These are phyloP conservation scores for Alternaria ventricosa DNA, from an alignment of 2,329 filamentous ascomycete species.

Conservation along the genomic window DNA sequence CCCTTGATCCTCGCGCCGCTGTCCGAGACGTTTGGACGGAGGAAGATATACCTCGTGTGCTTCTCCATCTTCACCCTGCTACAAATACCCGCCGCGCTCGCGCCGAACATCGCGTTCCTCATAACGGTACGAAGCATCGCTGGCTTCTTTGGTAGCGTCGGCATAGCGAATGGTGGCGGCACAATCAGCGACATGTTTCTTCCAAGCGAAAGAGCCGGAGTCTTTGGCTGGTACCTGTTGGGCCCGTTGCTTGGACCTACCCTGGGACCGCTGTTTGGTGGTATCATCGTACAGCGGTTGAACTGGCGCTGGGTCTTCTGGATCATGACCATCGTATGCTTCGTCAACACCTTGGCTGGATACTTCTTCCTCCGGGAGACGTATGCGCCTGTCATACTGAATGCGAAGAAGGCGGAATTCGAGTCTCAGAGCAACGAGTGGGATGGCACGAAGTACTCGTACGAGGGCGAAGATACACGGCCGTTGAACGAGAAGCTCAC, in stretches of 20 bases:
- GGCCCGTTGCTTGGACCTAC: slow-evolving; percentile 53
- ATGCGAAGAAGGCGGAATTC: slow-evolving; percentile 41
- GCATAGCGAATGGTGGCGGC: slow-evolving; percentile 59
- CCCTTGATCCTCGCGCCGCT: slow-evolving; percentile 56
- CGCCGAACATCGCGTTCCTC: slow-evolving; percentile 55
- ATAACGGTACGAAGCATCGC: slow-evolving; percentile 55
- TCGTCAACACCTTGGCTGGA: slow-evolving; percentile 50
- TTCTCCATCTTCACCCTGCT: slow-evolving; percentile 55
- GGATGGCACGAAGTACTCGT: slow-evolving; percentile 48
- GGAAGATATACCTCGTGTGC: slow-evolving; percentile 54
- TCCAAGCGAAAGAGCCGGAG: slow-evolving; percentile 53
- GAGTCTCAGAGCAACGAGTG: slow-evolving; percentile 35
- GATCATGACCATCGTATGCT: slow-evolving; percentile 53
- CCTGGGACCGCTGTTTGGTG: slow-evolving; percentile 53
- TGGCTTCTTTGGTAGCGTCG: slow-evolving; percentile 60
- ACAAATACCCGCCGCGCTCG: slow-evolving; percentile 56
- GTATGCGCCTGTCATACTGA: slow-evolving; percentile 52
- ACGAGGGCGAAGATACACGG: slow-evolving; percentile 52
- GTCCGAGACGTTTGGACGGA: slow-evolving; percentile 56
- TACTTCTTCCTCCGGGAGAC: slow-evolving; percentile 56
- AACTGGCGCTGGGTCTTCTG: slow-evolving; percentile 59
- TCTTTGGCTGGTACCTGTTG: slow-evolving; percentile 56
- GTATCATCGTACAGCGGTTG: slow-evolving; percentile 53
- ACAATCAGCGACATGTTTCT: slow-evolving; percentile 61
- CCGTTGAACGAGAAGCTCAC: slow-evolving; percentile 47